Evolutionary conservation across 768 basidiomycete species (phyloP).

Genomic region (Termitomyces sp.): DNA sequence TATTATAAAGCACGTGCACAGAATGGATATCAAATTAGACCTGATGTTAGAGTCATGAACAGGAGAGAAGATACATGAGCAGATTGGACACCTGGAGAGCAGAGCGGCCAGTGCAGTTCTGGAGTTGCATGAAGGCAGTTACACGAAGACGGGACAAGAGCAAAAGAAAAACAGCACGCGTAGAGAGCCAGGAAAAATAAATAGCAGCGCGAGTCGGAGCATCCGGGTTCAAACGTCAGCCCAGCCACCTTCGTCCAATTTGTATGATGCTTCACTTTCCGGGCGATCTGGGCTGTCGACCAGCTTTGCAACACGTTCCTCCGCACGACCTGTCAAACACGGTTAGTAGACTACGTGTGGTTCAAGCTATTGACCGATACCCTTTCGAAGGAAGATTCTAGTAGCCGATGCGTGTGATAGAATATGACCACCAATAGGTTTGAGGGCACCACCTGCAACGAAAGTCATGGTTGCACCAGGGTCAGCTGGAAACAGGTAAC

Average conservation of each 20-base stretch:
- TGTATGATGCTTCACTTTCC: slow-evolving; percentile 89
- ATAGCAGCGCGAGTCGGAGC: neutral
- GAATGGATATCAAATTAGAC: neutral
- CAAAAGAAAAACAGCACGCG: neutral
- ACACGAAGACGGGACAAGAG: neutral
- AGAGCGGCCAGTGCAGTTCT: neutral
- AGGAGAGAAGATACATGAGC: neutral
- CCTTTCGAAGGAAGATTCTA: slow-evolving; percentile 83
- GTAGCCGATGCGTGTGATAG: slow-evolving; percentile 88
- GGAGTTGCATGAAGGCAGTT: neutral
- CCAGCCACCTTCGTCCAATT: slow-evolving; percentile 89
- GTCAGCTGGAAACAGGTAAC: slow-evolving; percentile 50
- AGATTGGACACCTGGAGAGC: neutral
- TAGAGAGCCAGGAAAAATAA: neutral
- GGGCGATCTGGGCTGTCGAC: slow-evolving; percentile 88
- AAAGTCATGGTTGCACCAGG: slow-evolving; percentile 95
- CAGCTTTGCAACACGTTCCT: slow-evolving; percentile 86
- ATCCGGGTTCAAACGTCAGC: slow-evolving; percentile 55
- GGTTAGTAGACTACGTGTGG: neutral
- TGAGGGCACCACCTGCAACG: slow-evolving; percentile 87
- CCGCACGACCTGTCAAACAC: slow-evolving; percentile 57
- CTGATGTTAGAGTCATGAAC: neutral
- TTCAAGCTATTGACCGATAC: slow-evolving; percentile 25
- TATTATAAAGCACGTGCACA: neutral
- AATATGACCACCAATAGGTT: slow-evolving; percentile 88